Evolutionary conservation across 2,329 filamentous ascomycete genomes (phyloP), one percentile per base, ranked within the genome.

Genomic region (Volutella citrinella): DNA sequence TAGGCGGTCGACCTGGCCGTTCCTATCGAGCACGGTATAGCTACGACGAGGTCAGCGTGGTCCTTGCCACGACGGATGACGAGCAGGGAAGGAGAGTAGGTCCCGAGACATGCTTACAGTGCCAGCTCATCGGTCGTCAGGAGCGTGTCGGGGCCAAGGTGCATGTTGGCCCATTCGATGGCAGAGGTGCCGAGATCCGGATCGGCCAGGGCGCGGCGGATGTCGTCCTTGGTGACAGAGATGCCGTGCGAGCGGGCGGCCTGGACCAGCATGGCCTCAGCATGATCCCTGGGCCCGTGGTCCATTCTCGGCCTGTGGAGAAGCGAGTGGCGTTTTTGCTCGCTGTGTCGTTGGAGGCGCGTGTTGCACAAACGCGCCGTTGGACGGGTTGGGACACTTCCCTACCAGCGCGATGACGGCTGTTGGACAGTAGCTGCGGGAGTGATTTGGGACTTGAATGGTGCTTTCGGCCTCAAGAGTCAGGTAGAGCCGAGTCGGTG

Each of bases 121-220:
- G 65, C 63, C 39, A 76, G 58, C 56, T 80, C 76, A 48, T 78
- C 70, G 35, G 59, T 61, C 26, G 69, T 72, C 24, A 80, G 58
- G 10, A 80, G 61, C 17, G 72, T 76, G 41, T 78, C 73, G 3
- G 59, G 49, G 10, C 56, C 57, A 20, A 80, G 59, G 48, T 76
- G 70, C 43, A 63, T 52, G 18, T 60, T 53, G 12, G 68, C 68
- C 76, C 76, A 80, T 27, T 65, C 65, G 4, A 56, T 52, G 27
- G 74, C 57, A 5, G 55, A 52, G 5, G 57, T 46, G 19, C 60
- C 63, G 21, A 57, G 50, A 8, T 60, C 45, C 2, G 48, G 45
- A 34, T 69, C 61, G 10, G 51, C 40, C 22, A 72, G 49, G 22
- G 59, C 63, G 11, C 51, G 49, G 32, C 57, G 57, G 24, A 72